phyloP scores from a whole-genome alignment of 2,329 filamentous ascomycete species.

The Magnaporthales sp. region DNA sequence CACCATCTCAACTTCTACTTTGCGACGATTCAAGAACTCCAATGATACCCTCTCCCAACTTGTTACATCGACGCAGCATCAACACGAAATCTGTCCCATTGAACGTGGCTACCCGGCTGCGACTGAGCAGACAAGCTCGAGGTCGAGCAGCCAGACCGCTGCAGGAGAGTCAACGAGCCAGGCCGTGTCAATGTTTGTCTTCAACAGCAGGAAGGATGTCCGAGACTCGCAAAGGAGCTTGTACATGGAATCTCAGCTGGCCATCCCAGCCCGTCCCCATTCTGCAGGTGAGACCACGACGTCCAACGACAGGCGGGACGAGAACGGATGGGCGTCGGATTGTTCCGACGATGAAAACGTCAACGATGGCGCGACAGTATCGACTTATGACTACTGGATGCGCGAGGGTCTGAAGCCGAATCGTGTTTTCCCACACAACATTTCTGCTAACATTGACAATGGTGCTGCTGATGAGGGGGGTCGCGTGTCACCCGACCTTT shows the following conservation, averaged over 20 bases:
- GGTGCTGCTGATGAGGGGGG: conserved; percentile 7
- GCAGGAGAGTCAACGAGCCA: conserved; percentile 14
- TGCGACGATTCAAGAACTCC: conserved; percentile 41
- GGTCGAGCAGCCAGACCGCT: conserved; percentile 13
- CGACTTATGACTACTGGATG: conserved; percentile 50
- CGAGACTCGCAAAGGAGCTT: conserved; percentile 9
- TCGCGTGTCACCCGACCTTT: conserved; percentile 41
- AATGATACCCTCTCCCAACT: conserved; percentile 34
- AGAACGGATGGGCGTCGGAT: conserved; percentile 35
- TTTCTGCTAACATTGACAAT: not conserved
- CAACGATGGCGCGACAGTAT: conserved; percentile 22
- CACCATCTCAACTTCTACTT: conserved; percentile 47
- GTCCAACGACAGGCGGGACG: conserved; percentile 23
- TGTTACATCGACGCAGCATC: not conserved
- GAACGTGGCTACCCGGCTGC: conserved; percentile 23
- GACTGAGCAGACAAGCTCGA: conserved; percentile 20
- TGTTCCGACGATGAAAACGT: conserved; percentile 20
- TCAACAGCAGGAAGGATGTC: conserved; percentile 20
- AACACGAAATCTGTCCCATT: conserved; percentile 12
- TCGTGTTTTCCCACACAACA: conserved; percentile 12
- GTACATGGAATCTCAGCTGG: conserved; percentile 20
- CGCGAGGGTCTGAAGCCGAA: conserved; percentile 39
- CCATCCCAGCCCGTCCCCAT: conserved; percentile 30
- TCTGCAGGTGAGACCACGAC: conserved; percentile 38
- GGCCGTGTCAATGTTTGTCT: conserved; percentile 21